A percentile compares a stretch with the other conserved stretches of the same genome.
Conservation (phyloP, 208 protist species). For the Leishmania amazonensis region DNA sequence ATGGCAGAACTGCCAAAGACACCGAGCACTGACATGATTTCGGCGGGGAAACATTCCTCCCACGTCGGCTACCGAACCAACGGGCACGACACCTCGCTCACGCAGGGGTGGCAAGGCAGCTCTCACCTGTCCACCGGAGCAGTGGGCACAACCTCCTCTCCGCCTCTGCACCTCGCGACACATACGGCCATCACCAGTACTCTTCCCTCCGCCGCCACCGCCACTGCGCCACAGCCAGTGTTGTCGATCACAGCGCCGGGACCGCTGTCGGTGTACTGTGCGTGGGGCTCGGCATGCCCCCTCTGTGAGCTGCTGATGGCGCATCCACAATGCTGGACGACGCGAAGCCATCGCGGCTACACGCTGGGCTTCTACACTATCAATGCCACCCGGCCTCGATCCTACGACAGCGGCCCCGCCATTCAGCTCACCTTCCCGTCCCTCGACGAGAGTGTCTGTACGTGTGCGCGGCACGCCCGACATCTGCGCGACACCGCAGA, state of each 20-base stretch:
- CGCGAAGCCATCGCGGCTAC: conserved; percentile 25
- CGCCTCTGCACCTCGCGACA: background rate
- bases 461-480: conserved; percentile 25
- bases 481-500: conserved; percentile 23
- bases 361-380: conserved; percentile 20
- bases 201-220: background rate
- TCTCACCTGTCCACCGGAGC: background rate
- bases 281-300: conserved; percentile 77
- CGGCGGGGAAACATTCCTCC: background rate
- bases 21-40: conserved; percentile 20
- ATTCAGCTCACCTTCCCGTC: conserved; percentile 57
- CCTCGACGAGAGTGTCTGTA: conserved; percentile 49
- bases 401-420: background rate
- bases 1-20: conserved; percentile 8
- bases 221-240: background rate
- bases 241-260: background rate
- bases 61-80: background rate
- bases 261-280: conserved; percentile 57
- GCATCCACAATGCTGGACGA: conserved; percentile 50
- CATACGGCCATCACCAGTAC: background rate
- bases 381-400: background rate
- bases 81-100: background rate
- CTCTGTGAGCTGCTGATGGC: conserved; percentile 68
- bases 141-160: background rate
- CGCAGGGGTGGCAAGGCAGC: background rate